Base-by-base conservation (phyloP, 164 flowering plant genomes). In the Aristolochia contorta region DNA sequence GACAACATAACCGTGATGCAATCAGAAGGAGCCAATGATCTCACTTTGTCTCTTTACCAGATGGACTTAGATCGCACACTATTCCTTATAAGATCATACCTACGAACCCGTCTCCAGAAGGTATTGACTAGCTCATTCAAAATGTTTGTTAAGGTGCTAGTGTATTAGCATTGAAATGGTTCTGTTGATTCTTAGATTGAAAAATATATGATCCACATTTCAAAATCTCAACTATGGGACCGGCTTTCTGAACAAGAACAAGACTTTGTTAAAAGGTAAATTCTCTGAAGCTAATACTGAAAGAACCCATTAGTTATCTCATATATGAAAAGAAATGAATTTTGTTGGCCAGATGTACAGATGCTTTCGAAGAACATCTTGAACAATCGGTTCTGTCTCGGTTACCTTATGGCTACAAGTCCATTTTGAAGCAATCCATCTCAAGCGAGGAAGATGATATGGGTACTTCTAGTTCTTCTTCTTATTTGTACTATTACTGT, bases 371-470 rank as follows among this genome's bases (percentile, higher is more conserved):
- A 62, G 73, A 72, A 48, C 95, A 88, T 74, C 77, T 90, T 57
- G 79, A 85, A 19, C 80, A 84, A 41, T 80, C 86, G 65, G 85
- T 93, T 24, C 69, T 90, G 62, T 74, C 89, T 41, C 82, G 72
- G 56, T 77, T 93, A 78, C 96, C 99, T 50, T 78, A 75, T 53
- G 87, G 83, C 56, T 88, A 90, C 65, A 81, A 82, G 73, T 80
- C 86, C 24, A 69, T 78, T 59, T 61, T 82, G 47, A 83, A 77
- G 78, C 99, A 93, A 74, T 93, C 97, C 46, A 65, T 78, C 57
- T 79, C 85, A 19, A 93, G 96, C 72, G 96, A 88, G 78, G 87
- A 79, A 58, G 87, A 89, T 75, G 96, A 93, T 73, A 93, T 90
- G 99, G 86, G 97, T 93, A 86, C 32, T 41, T 47, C 57, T 24